Percentiles rank a stretch among this genome's conserved stretches.
phyloP scores from a whole-genome alignment of 371 early-diverging fungal species.

The Mortierella polycephala region DNA sequence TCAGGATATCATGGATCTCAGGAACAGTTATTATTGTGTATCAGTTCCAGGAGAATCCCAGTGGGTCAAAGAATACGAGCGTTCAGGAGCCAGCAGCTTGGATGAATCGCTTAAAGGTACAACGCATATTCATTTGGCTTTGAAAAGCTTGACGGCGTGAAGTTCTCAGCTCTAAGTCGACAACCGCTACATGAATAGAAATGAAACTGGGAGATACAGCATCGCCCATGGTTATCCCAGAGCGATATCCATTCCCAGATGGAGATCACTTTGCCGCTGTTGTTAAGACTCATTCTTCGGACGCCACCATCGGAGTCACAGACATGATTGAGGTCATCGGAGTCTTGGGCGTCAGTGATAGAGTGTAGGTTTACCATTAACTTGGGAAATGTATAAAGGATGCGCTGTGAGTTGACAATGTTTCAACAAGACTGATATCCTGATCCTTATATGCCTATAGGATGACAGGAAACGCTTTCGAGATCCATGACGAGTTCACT shows the following conservation, averaged over 20 bases:
- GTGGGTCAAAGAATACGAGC: constrained; percentile 57
- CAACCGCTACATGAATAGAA: constrained; percentile 1
- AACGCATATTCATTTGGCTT: not conserved
- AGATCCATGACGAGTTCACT: constrained; percentile 26
- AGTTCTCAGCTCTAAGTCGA: not conserved
- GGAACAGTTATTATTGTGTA: constrained; percentile 64
- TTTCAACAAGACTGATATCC: not conserved
- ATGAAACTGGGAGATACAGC: constrained; percentile 9
- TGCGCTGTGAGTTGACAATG: no score
- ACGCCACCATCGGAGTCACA: constrained; percentile 60
- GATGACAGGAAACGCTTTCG: constrained; percentile 31
- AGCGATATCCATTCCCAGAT: constrained; percentile 66
- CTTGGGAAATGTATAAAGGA: no score
- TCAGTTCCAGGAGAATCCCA: constrained; percentile 71
- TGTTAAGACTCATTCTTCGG: constrained; percentile 58
- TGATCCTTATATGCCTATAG: constrained; percentile 1
- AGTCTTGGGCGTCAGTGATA: constrained; percentile 55
- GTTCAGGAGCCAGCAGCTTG: not conserved
- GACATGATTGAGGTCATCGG: constrained; percentile 72
- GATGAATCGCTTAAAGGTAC: constrained; percentile 27
- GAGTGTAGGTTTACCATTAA: constrained; percentile 21
- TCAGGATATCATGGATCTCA: constrained; percentile 37
- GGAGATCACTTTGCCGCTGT: constrained; percentile 60
- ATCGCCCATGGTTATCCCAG: constrained; percentile 19
- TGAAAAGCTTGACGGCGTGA: not conserved